Conservation (phyloP, 306 rosid species). For the Inga leiocalycina region DNA sequence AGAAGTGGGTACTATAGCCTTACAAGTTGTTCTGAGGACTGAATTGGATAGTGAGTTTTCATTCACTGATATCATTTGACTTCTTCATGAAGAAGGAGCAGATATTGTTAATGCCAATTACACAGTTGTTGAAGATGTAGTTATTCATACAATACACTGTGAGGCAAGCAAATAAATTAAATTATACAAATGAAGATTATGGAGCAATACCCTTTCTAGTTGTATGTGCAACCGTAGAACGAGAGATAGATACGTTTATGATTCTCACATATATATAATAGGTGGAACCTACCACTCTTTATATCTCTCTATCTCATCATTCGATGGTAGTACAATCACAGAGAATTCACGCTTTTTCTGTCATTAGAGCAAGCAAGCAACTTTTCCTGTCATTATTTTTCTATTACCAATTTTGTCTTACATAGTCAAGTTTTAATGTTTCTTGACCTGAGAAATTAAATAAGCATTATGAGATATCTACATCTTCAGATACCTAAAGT, state of each 20-base stretch:
- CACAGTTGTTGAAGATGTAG: conserved; percentile 42
- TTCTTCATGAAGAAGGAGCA: conserved; percentile 61
- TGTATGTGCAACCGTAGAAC: neutral
- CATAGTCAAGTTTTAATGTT: too few species aligned
- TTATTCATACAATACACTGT: conserved; percentile 63
- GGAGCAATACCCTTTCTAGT: neutral
- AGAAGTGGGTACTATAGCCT: conserved; percentile 44
- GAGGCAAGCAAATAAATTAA: conserved; percentile 39
- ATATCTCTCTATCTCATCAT: neutral
- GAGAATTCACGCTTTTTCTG: neutral
- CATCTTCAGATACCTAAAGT: too few species aligned
- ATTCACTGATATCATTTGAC: conserved; percentile 52
- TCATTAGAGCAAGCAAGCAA: too few species aligned
- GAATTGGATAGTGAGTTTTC: conserved; percentile 58
- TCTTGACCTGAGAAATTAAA: too few species aligned
- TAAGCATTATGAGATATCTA: too few species aligned
- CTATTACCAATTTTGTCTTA: too few species aligned
- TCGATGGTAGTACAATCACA: neutral
- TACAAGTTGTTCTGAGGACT: conserved; percentile 57
- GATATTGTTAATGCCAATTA: conserved; percentile 65
- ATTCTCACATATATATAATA: neutral
- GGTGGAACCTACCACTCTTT: neutral
- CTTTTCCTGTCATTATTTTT: too few species aligned
- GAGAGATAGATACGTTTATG: neutral
- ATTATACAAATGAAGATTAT: neutral